A percentile compares a stretch with the other conserved stretches of the same genome.
Conservation (phyloP, 495 filamentous ascomycete genomes). For the Aspergillus sclerotioniger region DNA sequence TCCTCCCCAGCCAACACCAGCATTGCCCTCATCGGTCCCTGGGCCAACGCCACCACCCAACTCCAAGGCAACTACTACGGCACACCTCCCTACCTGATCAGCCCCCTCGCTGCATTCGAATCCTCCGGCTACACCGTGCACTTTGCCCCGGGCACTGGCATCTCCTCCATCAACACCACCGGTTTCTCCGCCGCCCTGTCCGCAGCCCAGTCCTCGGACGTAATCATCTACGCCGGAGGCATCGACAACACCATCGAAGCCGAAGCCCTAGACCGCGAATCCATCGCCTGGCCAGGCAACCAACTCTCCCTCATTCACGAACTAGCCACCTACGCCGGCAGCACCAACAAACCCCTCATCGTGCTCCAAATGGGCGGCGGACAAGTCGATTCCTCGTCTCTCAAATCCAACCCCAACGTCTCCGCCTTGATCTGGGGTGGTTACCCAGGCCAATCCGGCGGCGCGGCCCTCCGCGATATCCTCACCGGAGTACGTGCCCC, state of each 20-base stretch:
- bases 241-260: slow-evolving; percentile 57
- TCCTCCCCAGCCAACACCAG: slow-evolving; percentile 32
- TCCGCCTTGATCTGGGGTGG: slow-evolving; percentile 57
- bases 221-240: slow-evolving; percentile 56
- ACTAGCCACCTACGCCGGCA: slow-evolving; percentile 28
- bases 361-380: slow-evolving; percentile 61
- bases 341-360: slow-evolving; percentile 52
- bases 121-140: slow-evolving; percentile 41
- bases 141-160: slow-evolving; percentile 45
- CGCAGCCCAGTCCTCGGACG: slow-evolving; percentile 51
- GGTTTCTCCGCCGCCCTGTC: slow-evolving; percentile 42
- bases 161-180: slow-evolving; percentile 38
- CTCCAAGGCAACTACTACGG: slow-evolving; percentile 64
- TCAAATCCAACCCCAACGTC: slow-evolving; percentile 50
- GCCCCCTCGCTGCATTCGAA: slow-evolving; percentile 49
- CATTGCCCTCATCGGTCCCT: slow-evolving; percentile 58
- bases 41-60: slow-evolving; percentile 57
- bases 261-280: slow-evolving; percentile 53
- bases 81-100: slow-evolving; percentile 53
- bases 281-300: slow-evolving; percentile 57
- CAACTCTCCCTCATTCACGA: slow-evolving; percentile 55
- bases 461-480: slow-evolving; percentile 53
- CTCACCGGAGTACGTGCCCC: slow-evolving; percentile 53
- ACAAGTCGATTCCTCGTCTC: slow-evolving; percentile 53
- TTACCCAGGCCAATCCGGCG: slow-evolving; percentile 60